Percentiles rank a stretch among this genome's conserved stretches.
phyloP scores from a whole-genome alignment of 331 rosid species.

The Acacia pycnantha region DNA sequence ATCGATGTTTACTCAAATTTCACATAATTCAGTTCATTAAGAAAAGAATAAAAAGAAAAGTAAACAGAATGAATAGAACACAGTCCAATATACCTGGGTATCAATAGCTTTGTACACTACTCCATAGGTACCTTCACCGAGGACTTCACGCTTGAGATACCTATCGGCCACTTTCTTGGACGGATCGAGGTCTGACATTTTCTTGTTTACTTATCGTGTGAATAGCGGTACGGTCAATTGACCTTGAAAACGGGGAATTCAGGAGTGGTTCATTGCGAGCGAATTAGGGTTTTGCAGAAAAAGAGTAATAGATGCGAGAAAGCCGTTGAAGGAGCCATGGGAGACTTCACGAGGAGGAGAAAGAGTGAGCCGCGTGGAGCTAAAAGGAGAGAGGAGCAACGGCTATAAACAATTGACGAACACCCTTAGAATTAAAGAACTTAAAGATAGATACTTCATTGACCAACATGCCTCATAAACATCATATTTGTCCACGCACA shows the following conservation, averaged over 20 bases:
- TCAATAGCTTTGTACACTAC: slow-evolving; percentile 95
- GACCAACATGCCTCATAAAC: neutral
- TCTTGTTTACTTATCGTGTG: neutral
- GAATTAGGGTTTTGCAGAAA: slow-evolving; percentile 2
- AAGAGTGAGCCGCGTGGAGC: neutral
- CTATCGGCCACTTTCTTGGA: slow-evolving; percentile 88
- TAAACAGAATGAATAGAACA: slow-evolving; percentile 52
- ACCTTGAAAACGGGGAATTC: neutral
- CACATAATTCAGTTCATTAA: neutral
- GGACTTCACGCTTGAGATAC: slow-evolving; percentile 86
- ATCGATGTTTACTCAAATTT: neutral
- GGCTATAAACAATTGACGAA: neutral
- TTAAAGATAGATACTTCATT: neutral
- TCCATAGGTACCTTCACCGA: slow-evolving; percentile 96
- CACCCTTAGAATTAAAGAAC: neutral
- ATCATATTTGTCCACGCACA: neutral
- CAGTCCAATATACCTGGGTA: slow-evolving; percentile 74
- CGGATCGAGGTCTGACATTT: slow-evolving; percentile 47
- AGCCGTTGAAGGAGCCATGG: neutral
- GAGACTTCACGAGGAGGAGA: neutral
- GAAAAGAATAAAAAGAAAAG: slow-evolving; percentile 55
- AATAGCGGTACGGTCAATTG: neutral
- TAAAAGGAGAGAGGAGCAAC: slow-evolving; percentile 1
- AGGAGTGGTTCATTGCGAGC: neutral
- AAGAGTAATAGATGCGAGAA: neutral